These are phyloP conservation scores for Oidiodendron maius DNA, from an alignment of 495 filamentous ascomycete genomes.

Conservation along the genomic window DNA sequence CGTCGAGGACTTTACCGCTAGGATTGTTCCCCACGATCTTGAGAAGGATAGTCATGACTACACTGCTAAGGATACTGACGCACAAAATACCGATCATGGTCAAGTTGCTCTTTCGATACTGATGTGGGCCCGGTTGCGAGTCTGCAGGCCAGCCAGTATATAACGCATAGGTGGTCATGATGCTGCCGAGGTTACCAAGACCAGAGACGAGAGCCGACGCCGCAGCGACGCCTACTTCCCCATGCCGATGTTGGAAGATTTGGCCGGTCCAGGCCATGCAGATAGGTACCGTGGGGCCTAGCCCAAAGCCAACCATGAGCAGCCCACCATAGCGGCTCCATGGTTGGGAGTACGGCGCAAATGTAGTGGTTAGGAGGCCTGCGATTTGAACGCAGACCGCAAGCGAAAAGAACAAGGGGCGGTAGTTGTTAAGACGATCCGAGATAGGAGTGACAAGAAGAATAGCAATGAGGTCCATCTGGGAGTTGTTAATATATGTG, in stretches of 20 bases:
- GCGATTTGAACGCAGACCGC: constrained; percentile 74
- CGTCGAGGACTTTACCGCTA: constrained; percentile 40
- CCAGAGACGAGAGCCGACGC: constrained; percentile 81
- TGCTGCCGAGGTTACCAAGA: constrained; percentile 76
- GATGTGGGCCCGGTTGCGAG: constrained; percentile 54
- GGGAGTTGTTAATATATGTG: constrained; percentile 1
- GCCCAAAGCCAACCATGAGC: constrained; percentile 85
- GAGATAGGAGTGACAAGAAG: constrained; percentile 79
- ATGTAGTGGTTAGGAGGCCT: constrained; percentile 74
- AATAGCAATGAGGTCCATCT: constrained; percentile 82
- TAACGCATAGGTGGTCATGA: constrained; percentile 82
- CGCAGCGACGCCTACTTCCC: constrained; percentile 88
- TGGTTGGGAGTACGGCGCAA: constrained; percentile 57
- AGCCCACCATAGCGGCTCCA: constrained; percentile 87
- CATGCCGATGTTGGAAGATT: constrained; percentile 83
- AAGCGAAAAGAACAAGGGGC: constrained; percentile 76
- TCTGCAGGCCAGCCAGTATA: constrained; percentile 82
- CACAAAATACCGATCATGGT: constrained; percentile 84
- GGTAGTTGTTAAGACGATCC: constrained; percentile 78
- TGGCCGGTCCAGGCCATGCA: constrained; percentile 92
- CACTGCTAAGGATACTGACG: constrained; percentile 65
- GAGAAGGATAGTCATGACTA: constrained; percentile 61
- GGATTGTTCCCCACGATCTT: constrained; percentile 53
- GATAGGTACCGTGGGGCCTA: constrained; percentile 86
- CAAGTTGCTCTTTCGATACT: constrained; percentile 78